Conservation (phyloP, 768 basidiomycete species). For the Lyophyllum semitale region DNA sequence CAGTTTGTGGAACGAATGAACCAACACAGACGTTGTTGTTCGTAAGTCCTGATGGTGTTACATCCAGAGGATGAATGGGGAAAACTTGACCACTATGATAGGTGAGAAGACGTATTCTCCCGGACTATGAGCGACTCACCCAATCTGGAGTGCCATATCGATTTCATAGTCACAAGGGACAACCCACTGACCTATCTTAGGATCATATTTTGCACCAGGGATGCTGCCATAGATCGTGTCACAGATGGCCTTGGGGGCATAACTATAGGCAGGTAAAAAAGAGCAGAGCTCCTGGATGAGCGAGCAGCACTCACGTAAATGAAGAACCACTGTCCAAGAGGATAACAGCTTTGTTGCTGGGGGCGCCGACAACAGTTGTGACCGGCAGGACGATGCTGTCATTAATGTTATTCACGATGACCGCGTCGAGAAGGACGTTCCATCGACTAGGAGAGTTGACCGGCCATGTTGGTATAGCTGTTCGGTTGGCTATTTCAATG, state of each 20-base stretch:
- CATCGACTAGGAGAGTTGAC: constrained; percentile 62
- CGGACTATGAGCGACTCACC: constrained; percentile 41
- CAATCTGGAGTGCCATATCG: constrained; percentile 78
- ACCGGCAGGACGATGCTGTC: constrained; percentile 51
- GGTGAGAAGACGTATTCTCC: constrained; percentile 4
- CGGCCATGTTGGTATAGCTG: constrained; percentile 76
- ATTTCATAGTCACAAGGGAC: constrained; percentile 78
- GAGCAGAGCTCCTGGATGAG: neutral
- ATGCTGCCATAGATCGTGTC: constrained; percentile 70
- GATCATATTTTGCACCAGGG: constrained; percentile 61
- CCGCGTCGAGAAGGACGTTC: constrained; percentile 75
- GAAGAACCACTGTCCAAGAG: constrained; percentile 84
- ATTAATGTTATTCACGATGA: constrained; percentile 64
- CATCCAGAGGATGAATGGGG: constrained; percentile 80
- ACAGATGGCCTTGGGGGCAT: constrained; percentile 65
- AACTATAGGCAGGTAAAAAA: constrained; percentile 42
- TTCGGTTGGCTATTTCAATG: constrained; percentile 53
- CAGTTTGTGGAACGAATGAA: constrained; percentile 68
- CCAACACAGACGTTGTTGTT: constrained; percentile 58
- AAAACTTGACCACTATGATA: constrained; percentile 63
- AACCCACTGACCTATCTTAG: constrained; percentile 58
- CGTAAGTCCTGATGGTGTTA: constrained; percentile 53
- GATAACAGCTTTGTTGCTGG: constrained; percentile 70
- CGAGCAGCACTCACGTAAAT: constrained; percentile 56
- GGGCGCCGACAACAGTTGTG: constrained; percentile 56